These are phyloP conservation scores for Trichothecium roseum DNA, from an alignment of 2,329 filamentous ascomycete genomes.

Conservation along the genomic window DNA sequence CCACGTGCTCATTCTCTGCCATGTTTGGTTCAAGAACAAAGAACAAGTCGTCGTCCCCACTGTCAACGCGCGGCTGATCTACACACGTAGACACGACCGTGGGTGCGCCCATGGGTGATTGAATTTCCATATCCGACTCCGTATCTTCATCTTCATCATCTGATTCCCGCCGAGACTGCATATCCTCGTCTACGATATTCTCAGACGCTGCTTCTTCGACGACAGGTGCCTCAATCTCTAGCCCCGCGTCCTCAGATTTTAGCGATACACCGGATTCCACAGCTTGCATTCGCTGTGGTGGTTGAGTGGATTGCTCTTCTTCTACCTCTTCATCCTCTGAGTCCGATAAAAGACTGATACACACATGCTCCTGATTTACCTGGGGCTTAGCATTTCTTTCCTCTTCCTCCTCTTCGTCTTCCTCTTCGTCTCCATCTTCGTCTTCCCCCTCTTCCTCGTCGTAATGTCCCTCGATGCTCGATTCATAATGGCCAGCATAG, in stretches of 20 bases:
- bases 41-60: too few species aligned
- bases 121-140: too few species aligned
- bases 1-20: background rate
- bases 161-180: too few species aligned
- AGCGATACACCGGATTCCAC: background rate
- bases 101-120: too few species aligned
- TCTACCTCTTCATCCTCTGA: conserved; percentile 24
- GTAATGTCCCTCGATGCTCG: conserved; percentile 10
- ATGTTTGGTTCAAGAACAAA: too few species aligned
- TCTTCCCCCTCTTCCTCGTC: conserved; percentile 6
- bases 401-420: conserved; percentile 2
- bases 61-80: too few species aligned
- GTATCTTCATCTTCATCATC: too few species aligned
- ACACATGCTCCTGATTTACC: conserved; percentile 22
- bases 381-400: conserved; percentile 5
- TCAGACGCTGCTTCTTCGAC: too few species aligned
- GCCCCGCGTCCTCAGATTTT: background rate
- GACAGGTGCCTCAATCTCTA: too few species aligned
- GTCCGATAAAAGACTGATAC: conserved; percentile 37
- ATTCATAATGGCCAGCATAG: conserved; percentile 21
- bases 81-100: too few species aligned
- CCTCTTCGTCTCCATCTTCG: conserved; percentile 2
- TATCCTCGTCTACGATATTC: too few species aligned
- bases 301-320: background rate
- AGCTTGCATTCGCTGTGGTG: background rate